Evolutionary conservation across 306 rosid species (phyloP).

Genomic region (Glycine tomentella): DNA sequence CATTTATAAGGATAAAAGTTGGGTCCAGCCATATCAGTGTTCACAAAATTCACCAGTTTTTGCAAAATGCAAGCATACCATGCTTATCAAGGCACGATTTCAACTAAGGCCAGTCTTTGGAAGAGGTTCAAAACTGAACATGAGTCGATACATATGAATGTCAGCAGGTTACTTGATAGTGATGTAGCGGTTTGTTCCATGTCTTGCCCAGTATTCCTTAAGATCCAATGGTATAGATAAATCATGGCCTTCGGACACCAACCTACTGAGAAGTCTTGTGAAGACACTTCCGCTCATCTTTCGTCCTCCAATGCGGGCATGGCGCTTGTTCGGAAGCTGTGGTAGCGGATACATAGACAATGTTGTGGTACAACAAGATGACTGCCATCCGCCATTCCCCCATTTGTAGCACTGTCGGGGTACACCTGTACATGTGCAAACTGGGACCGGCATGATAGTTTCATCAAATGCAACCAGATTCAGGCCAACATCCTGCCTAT

Average conservation of each 20-base stretch:
- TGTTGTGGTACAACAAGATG: conserved; percentile 91
- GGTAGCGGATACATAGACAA: conserved; percentile 95
- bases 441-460: conserved; percentile 86
- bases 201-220: conserved; percentile 93
- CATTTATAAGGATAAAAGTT: conserved; percentile 33
- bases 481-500: conserved; percentile 85
- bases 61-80: conserved; percentile 28
- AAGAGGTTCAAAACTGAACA: conserved; percentile 41
- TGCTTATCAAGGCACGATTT: conserved; percentile 38
- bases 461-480: conserved; percentile 86
- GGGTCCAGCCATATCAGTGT: conserved; percentile 43
- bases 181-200: conserved; percentile 96
- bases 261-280: conserved; percentile 87
- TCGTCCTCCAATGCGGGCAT: conserved; percentile 89
- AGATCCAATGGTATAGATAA: conserved; percentile 83
- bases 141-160: conserved; percentile 32
- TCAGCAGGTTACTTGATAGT: conserved; percentile 75
- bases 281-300: conserved; percentile 98
- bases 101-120: conserved; percentile 15
- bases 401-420: conserved; percentile 97
- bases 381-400: conserved; percentile 99
- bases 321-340: conserved; percentile 95
- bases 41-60: background rate
- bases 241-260: conserved; percentile 90
- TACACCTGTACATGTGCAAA: conserved; percentile 91